Evolutionary conservation across 1,284 basidiomycete species (phyloP).

Genomic region (Austroboletus niveus): DNA sequence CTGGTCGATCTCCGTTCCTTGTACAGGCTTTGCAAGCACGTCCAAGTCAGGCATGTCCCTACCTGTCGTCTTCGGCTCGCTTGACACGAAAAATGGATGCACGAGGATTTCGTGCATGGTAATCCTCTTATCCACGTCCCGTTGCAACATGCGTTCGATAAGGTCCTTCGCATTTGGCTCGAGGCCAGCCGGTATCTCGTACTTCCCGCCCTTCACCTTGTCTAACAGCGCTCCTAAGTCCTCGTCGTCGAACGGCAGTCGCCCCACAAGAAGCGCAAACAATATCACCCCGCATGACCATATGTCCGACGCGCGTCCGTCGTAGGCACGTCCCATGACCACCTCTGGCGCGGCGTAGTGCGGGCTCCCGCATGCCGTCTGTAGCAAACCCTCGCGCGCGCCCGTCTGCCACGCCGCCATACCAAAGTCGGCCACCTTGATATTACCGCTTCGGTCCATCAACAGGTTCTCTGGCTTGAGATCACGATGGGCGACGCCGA

Average conservation of each 20-base stretch:
- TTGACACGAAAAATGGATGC: conserved; percentile 88
- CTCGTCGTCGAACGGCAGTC: conserved; percentile 92
- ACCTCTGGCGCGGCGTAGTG: conserved; percentile 99
- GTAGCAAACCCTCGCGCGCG: conserved; percentile 61
- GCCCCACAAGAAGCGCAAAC: conserved; percentile 88
- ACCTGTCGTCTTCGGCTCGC: conserved; percentile 49
- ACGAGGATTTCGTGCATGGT: conserved; percentile 83
- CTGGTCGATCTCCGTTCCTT: conserved; percentile 69
- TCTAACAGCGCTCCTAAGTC: conserved; percentile 74
- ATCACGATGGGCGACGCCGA: conserved; percentile 97
- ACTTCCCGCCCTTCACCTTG: conserved; percentile 84
- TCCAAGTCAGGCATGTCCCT: conserved; percentile 64
- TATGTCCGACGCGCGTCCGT: conserved; percentile 89
- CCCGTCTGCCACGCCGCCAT: conserved; percentile 92
- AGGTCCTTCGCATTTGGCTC: conserved; percentile 79
- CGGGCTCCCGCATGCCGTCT: conserved; percentile 93
- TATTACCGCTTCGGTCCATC: conserved; percentile 80
- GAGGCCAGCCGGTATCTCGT: conserved; percentile 82
- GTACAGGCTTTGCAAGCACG: conserved; percentile 67
- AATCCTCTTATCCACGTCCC: conserved; percentile 81
- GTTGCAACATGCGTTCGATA: conserved; percentile 84
- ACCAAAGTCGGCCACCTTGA: conserved; percentile 98
- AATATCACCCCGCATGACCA: conserved; percentile 99
- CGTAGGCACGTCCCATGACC: conserved; percentile 81
- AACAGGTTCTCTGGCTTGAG: conserved; percentile 96